Evolutionary conservation across 768 basidiomycete species (phyloP).

Genomic region (Stropharia rugosoannulata): DNA sequence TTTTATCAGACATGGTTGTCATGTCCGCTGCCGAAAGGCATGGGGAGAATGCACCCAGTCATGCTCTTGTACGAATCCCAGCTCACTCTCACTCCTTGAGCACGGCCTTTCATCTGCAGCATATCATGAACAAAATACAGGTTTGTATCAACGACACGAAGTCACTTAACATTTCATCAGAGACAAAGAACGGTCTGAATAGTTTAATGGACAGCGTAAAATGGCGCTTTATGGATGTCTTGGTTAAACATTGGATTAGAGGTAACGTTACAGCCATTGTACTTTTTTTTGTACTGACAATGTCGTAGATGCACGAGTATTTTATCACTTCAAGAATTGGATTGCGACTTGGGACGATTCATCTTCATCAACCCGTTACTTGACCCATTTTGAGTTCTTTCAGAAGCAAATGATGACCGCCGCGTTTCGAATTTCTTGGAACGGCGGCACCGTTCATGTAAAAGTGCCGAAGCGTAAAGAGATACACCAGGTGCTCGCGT

Average conservation of each 20-base stretch:
- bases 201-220: conserved; percentile 77
- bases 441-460: conserved; percentile 50
- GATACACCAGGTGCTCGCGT: conserved; percentile 27
- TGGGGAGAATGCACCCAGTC: conserved; percentile 24
- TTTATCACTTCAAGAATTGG: conserved; percentile 89
- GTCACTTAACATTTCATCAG: conserved; percentile 73
- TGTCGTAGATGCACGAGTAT: conserved; percentile 32
- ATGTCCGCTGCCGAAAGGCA: conserved; percentile 45
- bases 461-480: conserved; percentile 16
- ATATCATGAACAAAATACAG: conserved; percentile 77
- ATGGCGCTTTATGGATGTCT: conserved; percentile 84
- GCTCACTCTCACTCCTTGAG: conserved; percentile 74
- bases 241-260: conserved; percentile 77
- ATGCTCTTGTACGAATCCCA: conserved; percentile 57
- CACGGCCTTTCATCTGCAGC: conserved; percentile 75
- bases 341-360: conserved; percentile 49
- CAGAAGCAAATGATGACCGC: conserved; percentile 74
- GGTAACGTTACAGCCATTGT: conserved; percentile 43
- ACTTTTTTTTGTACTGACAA: not conserved
- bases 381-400: conserved; percentile 73
- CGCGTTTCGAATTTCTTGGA: conserved; percentile 79
- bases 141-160: conserved; percentile 82
- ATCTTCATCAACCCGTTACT: conserved; percentile 66
- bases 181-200: conserved; percentile 64
- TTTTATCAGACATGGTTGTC: conserved; percentile 65